Evolutionary conservation across 352 stramenopile genomes (phyloP).

Genomic region (Globisporangium parvum): DNA sequence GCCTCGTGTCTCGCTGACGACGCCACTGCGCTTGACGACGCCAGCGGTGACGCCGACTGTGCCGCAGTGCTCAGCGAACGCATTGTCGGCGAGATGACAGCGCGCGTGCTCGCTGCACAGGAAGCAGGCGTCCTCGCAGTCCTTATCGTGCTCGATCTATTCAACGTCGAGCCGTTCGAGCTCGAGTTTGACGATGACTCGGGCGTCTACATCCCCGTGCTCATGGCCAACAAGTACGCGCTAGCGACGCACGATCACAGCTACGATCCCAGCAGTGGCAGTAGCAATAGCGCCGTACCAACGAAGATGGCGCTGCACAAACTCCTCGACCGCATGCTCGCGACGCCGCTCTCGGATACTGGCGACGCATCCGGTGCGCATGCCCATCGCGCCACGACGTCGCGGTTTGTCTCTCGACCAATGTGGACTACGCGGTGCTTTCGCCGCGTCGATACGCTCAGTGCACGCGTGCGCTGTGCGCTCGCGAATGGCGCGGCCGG

Average conservation of each 20-base stretch:
- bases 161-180: slow-evolving; percentile 50
- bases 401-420: slow-evolving; percentile 14
- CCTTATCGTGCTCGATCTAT: slow-evolving; percentile 55
- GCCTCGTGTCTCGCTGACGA: slow-evolving; percentile 13
- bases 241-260: slow-evolving; percentile 1
- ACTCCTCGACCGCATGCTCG: slow-evolving; percentile 19
- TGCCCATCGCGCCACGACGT: neutral
- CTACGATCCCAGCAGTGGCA: neutral
- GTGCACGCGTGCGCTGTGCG: slow-evolving; percentile 25
- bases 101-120: slow-evolving; percentile 50
- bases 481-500: slow-evolving; percentile 41
- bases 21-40: neutral
- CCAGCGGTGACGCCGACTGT: neutral
- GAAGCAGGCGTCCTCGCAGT: slow-evolving; percentile 49
- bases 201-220: slow-evolving; percentile 64
- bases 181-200: slow-evolving; percentile 39
- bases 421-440: slow-evolving; percentile 44
- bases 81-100: slow-evolving; percentile 38
- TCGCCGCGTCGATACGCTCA: slow-evolving; percentile 35
- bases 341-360: neutral
- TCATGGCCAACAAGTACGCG: slow-evolving; percentile 37
- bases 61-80: slow-evolving; percentile 17
- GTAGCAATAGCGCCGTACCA: too few species aligned
- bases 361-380: neutral
- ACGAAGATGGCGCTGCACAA: slow-evolving; percentile 16